These are phyloP conservation scores for Mrakiaceae sp. DNA, from an alignment of 1,284 basidiomycete genomes.

Conservation along the genomic window DNA sequence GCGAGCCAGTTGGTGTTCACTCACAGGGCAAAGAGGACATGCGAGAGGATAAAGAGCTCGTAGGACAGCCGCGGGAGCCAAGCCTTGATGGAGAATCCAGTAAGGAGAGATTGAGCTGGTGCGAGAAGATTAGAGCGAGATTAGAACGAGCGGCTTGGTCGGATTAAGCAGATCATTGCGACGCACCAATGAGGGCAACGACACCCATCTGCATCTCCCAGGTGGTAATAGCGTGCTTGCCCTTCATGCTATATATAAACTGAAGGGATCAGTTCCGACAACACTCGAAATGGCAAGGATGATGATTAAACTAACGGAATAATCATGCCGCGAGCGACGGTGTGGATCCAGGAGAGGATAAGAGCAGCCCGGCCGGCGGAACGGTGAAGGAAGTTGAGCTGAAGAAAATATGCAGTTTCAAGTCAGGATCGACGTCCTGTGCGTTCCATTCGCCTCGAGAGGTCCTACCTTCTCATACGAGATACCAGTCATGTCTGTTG, in stretches of 20 bases:
- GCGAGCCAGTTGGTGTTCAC: not conserved
- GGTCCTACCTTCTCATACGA: constrained; percentile 32
- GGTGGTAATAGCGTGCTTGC: too few species aligned
- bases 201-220: not conserved
- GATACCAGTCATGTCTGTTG: constrained; percentile 29
- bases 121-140: too few species aligned
- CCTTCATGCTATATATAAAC: too few species aligned
- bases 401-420: not conserved
- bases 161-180: too few species aligned
- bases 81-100: too few species aligned
- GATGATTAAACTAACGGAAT: not conserved
- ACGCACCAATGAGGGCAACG: constrained; percentile 21
- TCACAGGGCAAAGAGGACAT: constrained; percentile 36
- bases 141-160: too few species aligned
- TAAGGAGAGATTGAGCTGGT: too few species aligned
- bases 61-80: constrained; percentile 27
- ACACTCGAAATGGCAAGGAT: too few species aligned
- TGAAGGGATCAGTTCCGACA: too few species aligned
- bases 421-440: not conserved
- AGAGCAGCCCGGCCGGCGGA: constrained; percentile 30
- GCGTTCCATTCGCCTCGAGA: not conserved
- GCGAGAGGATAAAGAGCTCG: constrained; percentile 42
- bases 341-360: constrained; percentile 25
- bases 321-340: not conserved
- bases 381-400: constrained; percentile 38